Conservation (phyloP, 169 alveolate species). For the Amoebophrya sp. region DNA sequence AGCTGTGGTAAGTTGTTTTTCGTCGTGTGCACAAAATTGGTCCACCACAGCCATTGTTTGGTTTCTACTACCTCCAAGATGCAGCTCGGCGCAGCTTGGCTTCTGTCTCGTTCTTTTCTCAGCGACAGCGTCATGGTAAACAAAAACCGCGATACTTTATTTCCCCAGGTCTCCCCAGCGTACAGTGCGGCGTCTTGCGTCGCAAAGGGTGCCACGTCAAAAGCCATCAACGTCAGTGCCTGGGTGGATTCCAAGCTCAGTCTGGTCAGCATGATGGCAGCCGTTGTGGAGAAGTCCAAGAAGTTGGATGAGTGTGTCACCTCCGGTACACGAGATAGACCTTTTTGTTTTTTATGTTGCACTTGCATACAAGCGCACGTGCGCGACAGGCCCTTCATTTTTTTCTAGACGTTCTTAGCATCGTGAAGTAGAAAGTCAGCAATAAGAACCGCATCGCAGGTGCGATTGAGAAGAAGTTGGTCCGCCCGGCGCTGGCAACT, state of each 20-base stretch:
- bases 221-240: background rate
- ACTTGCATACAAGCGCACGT: too few relatives aligned
- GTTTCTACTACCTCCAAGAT: too few relatives aligned
- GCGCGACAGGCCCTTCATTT: too few relatives aligned
- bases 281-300: background rate
- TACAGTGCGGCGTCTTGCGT: background rate
- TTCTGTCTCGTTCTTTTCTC: too few relatives aligned
- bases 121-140: too few relatives aligned
- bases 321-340: background rate
- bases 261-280: background rate
- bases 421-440: too few relatives aligned
- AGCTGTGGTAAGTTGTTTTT: background rate
- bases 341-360: background rate
- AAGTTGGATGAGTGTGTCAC: background rate
- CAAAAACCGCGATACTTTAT: too few relatives aligned
- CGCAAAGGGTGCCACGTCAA: background rate
- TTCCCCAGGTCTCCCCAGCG: background rate
- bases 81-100: too few relatives aligned
- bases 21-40: too few relatives aligned
- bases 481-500: background rate
- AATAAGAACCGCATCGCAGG: too few relatives aligned
- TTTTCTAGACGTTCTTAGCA: too few relatives aligned
- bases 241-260: background rate
- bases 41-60: too few relatives aligned
- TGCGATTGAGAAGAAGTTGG: background rate